These are phyloP conservation scores for Leccinum olivaceoglutinosum DNA, from an alignment of 1,284 basidiomycete genomes.

Conservation along the genomic window DNA sequence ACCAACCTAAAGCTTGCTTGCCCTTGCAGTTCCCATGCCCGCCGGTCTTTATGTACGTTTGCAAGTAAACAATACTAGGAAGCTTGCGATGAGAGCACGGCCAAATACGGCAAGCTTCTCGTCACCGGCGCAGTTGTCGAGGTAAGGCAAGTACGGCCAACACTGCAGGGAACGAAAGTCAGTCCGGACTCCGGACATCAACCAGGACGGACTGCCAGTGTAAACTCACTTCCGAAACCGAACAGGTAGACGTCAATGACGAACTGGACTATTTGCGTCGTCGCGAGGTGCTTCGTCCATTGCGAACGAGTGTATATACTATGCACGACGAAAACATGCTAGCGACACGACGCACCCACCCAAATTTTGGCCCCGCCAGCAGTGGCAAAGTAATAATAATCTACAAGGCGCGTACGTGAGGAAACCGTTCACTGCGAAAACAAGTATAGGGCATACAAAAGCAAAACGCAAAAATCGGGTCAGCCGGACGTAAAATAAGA, in stretches of 20 bases:
- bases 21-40: not conserved
- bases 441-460: slow-evolving; percentile 50
- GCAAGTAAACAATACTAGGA: slow-evolving; percentile 80
- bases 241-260: slow-evolving; percentile 83
- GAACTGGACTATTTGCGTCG: slow-evolving; percentile 93
- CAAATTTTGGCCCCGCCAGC: slow-evolving; percentile 91
- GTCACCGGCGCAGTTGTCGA: slow-evolving; percentile 83
- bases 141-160: slow-evolving; percentile 61
- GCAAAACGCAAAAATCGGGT: not conserved
- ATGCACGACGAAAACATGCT: slow-evolving; percentile 1
- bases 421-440: not conserved
- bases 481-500: not conserved
- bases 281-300: slow-evolving; percentile 97
- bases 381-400: slow-evolving; percentile 95
- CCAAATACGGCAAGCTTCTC: slow-evolving; percentile 85
- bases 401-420: slow-evolving; percentile 34
- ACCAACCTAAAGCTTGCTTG: not conserved
- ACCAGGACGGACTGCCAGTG: not conserved
- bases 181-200: not conserved
- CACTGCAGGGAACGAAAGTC: slow-evolving; percentile 38
- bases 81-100: slow-evolving; percentile 78
- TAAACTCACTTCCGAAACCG: slow-evolving; percentile 82
- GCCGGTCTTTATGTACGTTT: slow-evolving; percentile 62
- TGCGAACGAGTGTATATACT: slow-evolving; percentile 25
- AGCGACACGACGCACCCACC: slow-evolving; percentile 44